A percentile compares a stretch with the other conserved stretches of the same genome.
These are phyloP conservation scores for Plasmodium fragile DNA, from an alignment of 169 alveolate genomes.

Conservation along the genomic window DNA sequence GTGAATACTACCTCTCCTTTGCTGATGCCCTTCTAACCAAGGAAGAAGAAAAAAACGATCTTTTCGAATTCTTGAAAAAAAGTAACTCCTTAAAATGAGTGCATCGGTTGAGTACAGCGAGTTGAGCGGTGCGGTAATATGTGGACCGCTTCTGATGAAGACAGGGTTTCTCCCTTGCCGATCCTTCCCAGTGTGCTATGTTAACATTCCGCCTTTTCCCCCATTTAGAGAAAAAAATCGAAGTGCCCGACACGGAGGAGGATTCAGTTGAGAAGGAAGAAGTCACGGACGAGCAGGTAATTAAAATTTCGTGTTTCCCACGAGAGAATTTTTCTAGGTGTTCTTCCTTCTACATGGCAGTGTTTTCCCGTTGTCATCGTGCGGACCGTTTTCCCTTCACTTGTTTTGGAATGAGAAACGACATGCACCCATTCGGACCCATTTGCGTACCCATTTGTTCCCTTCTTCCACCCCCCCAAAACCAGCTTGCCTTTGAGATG, in stretches of 20 bases:
- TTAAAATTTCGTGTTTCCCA: background rate
- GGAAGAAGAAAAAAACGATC: conserved; percentile 63
- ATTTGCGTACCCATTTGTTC: background rate
- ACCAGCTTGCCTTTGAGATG: conserved; percentile 69
- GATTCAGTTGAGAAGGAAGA: conserved; percentile 40
- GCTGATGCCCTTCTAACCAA: conserved; percentile 63
- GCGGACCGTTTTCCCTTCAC: background rate
- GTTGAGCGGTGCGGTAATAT: background rate
- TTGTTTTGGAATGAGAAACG: background rate
- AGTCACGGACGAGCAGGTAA: conserved; percentile 70
- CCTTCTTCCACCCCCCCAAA: background rate
- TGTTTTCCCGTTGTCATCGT: background rate
- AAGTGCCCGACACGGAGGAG: conserved; percentile 49
- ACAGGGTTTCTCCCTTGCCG: background rate
- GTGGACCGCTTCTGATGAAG: background rate
- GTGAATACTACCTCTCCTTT: conserved; percentile 56
- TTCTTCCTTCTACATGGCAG: background rate
- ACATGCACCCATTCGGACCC: background rate
- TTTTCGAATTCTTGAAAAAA: conserved; percentile 66
- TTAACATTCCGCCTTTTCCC: background rate
- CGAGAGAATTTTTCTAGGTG: background rate
- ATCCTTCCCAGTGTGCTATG: background rate
- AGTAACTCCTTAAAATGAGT: conserved; percentile 9
- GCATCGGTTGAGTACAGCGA: background rate
- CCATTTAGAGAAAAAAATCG: conserved; percentile 39